Evolutionary conservation across 1,284 basidiomycete species (phyloP).

Genomic region (Ganoderma leucocontextum): DNA sequence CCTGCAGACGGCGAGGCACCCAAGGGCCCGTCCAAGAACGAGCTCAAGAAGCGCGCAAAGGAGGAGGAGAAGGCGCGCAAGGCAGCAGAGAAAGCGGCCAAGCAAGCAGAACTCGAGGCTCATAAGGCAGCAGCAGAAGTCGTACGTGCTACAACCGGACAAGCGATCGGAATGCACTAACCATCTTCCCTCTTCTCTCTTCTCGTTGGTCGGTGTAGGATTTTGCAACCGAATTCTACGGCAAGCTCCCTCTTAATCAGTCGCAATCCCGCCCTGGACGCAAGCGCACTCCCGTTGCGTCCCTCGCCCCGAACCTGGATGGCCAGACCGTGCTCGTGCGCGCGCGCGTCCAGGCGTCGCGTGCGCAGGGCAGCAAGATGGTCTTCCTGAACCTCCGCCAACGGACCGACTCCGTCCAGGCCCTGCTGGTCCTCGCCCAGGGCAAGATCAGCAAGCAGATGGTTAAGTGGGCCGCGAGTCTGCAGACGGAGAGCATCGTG

Average conservation of each 20-base stretch:
- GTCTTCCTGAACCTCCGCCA: conserved; percentile 95
- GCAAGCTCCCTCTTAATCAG: conserved; percentile 91
- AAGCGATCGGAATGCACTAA: conserved; percentile 7
- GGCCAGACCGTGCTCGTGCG: conserved; percentile 88
- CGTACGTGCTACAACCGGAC: conserved; percentile 49
- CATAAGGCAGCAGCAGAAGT: conserved; percentile 80
- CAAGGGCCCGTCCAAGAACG: conserved; percentile 79
- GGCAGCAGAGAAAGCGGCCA: conserved; percentile 85
- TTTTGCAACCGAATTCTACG: conserved; percentile 88
- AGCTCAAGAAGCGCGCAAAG: conserved; percentile 93
- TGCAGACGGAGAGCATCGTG: conserved; percentile 92
- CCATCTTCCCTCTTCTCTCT: conserved; percentile 9
- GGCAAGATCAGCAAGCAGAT: conserved; percentile 96
- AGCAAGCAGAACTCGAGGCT: conserved; percentile 79
- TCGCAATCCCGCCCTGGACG: conserved; percentile 77
- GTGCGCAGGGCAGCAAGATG: conserved; percentile 94
- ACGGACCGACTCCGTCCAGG: conserved; percentile 90
- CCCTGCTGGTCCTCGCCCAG: conserved; percentile 79
- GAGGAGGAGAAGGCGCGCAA: conserved; percentile 94
- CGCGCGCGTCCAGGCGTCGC: conserved; percentile 91
- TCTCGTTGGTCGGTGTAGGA: conserved; percentile 64
- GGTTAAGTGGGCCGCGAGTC: conserved; percentile 89
- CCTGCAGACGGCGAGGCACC: conserved; percentile 47
- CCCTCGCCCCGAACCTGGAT: conserved; percentile 72
- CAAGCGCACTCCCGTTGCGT: conserved; percentile 65